Evolutionary conservation across 1,139 yeast species (phyloP).

Genomic region (Sugiyamaella xylanicola): DNA sequence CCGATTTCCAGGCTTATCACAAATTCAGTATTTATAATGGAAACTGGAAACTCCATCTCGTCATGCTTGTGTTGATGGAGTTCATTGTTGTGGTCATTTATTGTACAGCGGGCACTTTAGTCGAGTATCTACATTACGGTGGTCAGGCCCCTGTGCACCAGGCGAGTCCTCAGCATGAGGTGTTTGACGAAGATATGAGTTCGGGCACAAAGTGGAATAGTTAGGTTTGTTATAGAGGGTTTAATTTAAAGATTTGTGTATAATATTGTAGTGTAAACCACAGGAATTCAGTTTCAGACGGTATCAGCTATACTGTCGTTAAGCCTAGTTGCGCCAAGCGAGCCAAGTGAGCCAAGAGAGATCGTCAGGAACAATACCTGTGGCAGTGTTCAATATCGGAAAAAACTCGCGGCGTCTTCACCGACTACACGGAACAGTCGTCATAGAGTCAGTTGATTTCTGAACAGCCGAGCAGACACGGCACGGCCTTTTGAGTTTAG

Average conservation of each 20-base stretch:
- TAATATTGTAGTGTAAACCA: no score
- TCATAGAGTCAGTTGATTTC: no score
- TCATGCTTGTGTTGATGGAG: slow-evolving; percentile 26
- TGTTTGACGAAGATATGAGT: slow-evolving; percentile 4
- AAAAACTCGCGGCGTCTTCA: no score
- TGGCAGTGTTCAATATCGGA: not conserved
- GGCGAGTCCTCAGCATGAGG: not conserved
- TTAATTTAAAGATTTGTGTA: no score
- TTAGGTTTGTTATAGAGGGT: not conserved
- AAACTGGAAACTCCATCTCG: slow-evolving; percentile 22
- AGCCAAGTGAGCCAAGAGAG: not conserved
- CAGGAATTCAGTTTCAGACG: no score
- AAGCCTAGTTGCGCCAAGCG: not conserved
- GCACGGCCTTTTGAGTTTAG: no score
- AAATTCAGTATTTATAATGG: slow-evolving; percentile 26
- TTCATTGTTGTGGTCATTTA: slow-evolving; percentile 13
- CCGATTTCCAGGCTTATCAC: slow-evolving; percentile 18
- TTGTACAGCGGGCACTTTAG: slow-evolving; percentile 13
- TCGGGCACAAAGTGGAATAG: not conserved
- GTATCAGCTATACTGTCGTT: not conserved
- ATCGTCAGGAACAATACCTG: not conserved
- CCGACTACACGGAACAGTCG: not conserved
- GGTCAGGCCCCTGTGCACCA: not conserved
- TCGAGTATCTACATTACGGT: slow-evolving; percentile 1
- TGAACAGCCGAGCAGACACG: no score